These are phyloP conservation scores for Trypanosoma cruzi DNA, from an alignment of 208 protist species.

Conservation along the genomic window DNA sequence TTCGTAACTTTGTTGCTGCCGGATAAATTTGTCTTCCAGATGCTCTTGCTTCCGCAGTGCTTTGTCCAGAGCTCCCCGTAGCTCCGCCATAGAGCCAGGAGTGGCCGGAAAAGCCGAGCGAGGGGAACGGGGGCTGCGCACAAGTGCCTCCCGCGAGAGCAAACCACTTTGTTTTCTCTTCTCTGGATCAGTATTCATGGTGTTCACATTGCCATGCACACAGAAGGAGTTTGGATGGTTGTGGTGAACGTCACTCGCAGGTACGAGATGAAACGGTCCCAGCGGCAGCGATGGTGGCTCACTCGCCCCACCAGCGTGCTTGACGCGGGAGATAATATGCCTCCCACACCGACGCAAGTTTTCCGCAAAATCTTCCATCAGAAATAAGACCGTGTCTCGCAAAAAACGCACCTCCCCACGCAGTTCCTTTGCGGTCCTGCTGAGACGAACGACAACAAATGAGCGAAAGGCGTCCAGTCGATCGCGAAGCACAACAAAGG, in stretches of 20 bases:
- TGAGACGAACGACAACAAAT: constrained; percentile 28
- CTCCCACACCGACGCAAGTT: constrained; percentile 18
- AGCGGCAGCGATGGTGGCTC: not conserved
- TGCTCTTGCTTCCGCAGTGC: constrained; percentile 1
- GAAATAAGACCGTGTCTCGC: constrained; percentile 41
- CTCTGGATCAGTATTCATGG: not conserved
- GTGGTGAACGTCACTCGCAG: no score
- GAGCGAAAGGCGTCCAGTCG: constrained; percentile 23
- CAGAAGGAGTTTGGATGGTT: no score
- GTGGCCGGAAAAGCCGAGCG: not conserved
- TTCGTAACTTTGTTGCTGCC: constrained; percentile 16
- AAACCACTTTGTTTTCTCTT: not conserved
- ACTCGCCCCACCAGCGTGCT: not conserved
- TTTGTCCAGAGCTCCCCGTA: constrained; percentile 9
- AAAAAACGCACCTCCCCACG: constrained; percentile 41
- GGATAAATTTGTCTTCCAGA: constrained; percentile 2
- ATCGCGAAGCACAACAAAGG: constrained; percentile 27
- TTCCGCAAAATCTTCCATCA: constrained; percentile 39
- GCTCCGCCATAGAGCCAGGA: not conserved
- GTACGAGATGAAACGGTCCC: not conserved
- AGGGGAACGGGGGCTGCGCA: not conserved
- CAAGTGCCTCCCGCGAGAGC: not conserved
- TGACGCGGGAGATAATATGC: not conserved
- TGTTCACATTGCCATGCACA: not conserved
- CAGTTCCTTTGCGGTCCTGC: constrained; percentile 40